phyloP scores from a whole-genome alignment of 805 yeast species.

The Sungouiozyma intestinalis region DNA sequence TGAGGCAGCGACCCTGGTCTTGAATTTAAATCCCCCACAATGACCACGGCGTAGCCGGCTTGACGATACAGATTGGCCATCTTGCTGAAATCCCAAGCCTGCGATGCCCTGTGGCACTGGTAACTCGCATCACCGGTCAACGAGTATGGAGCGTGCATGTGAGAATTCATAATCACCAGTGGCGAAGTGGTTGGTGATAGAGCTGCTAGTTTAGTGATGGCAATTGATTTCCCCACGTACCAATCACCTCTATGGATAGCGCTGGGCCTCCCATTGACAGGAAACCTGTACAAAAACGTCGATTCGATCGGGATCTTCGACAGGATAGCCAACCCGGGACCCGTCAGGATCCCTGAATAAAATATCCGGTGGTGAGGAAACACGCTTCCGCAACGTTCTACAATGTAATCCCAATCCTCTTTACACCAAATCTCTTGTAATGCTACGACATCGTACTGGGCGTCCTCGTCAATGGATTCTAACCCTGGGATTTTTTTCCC shows the following conservation, averaged over 20 bases:
- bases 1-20: conserved; percentile 80
- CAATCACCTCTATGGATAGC: conserved; percentile 95
- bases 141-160: conserved; percentile 96
- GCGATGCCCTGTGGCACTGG: conserved; percentile 81
- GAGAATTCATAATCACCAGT: conserved; percentile 78
- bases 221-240: conserved; percentile 88
- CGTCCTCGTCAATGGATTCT: conserved; percentile 3
- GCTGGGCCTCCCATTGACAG: conserved; percentile 87
- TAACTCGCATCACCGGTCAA: conserved; percentile 78
- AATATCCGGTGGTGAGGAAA: conserved; percentile 64
- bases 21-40: conserved; percentile 90
- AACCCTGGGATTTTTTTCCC: conserved; percentile 10
- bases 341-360: conserved; percentile 76
- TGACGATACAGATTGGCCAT: conserved; percentile 47
- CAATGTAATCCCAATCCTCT: conserved; percentile 68
- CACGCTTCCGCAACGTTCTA: conserved; percentile 31
- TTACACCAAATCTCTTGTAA: conserved; percentile 92
- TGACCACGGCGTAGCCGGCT: conserved; percentile 76
- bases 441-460: conserved; percentile 72
- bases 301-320: conserved; percentile 76
- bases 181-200: conserved; percentile 36
- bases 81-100: conserved; percentile 90
- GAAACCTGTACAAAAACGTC: conserved; percentile 73
- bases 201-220: conserved; percentile 58
- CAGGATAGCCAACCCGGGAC: conserved; percentile 84